Percentiles rank a stretch among this genome's conserved stretches.
Conservation (phyloP, 2,329 filamentous ascomycete genomes). For the Boeremia lycopersici region DNA sequence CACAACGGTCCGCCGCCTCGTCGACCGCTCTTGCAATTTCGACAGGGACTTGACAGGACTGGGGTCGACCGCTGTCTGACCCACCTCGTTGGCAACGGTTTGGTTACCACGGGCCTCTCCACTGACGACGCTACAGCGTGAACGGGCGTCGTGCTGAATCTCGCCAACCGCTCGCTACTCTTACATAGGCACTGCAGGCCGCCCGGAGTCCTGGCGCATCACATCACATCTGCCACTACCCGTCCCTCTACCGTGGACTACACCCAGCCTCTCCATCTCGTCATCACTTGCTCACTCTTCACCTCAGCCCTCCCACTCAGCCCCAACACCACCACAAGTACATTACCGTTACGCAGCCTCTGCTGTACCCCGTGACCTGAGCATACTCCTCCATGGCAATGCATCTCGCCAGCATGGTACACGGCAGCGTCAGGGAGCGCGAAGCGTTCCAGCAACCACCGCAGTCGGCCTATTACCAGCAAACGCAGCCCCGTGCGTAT, state of each 20-base stretch:
- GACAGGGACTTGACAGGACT: conserved; percentile 40
- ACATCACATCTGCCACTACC: conserved; percentile 36
- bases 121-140: conserved; percentile 40
- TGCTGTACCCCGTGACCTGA: conserved; percentile 40
- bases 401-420: conserved; percentile 53
- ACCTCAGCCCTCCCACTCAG: conserved; percentile 15
- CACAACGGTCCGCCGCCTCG: conserved; percentile 47
- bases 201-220: conserved; percentile 42
- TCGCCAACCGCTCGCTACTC: conserved; percentile 40
- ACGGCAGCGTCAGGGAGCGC: conserved; percentile 50
- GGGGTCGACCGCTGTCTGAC: conserved; percentile 45
- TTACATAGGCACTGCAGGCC: conserved; percentile 48
- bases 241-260: conserved; percentile 24
- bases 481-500: conserved; percentile 45
- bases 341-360: conserved; percentile 39
- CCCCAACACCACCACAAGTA: conserved; percentile 1
- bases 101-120: conserved; percentile 37
- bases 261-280: conserved; percentile 22
- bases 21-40: conserved; percentile 45
- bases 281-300: conserved; percentile 24
- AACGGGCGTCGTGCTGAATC: conserved; percentile 44
- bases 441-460: conserved; percentile 45
- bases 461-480: conserved; percentile 39
- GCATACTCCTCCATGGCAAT: conserved; percentile 43
- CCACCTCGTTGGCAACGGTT: conserved; percentile 47